These are phyloP conservation scores for Fraxinus sp. DNA, from an alignment of 305 asterid species.

Conservation along the genomic window DNA sequence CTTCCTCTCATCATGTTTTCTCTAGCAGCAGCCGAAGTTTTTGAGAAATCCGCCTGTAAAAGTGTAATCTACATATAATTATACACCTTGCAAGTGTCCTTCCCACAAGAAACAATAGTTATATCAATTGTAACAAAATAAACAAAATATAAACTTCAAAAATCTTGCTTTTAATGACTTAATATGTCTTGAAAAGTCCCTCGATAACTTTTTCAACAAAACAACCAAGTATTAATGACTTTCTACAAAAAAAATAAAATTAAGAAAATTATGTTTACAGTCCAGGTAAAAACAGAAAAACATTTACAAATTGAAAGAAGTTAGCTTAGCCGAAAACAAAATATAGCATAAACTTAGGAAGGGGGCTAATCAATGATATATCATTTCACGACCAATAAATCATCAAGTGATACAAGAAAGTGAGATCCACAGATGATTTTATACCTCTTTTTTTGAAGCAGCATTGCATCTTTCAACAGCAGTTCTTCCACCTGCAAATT, in stretches of 20 bases:
- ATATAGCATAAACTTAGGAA: not conserved
- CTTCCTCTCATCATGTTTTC: conserved; percentile 20
- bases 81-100: not conserved
- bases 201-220: not conserved
- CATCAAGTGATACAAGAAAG: not conserved
- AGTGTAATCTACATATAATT: not conserved
- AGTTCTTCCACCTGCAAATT: conserved; percentile 26
- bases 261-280: too few relatives aligned
- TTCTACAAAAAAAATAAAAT: too few relatives aligned
- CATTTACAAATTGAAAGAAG: not conserved
- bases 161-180: not conserved
- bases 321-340: not conserved
- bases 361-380: not conserved
- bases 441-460: conserved; percentile 26
- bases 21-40: not conserved
- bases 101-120: not conserved
- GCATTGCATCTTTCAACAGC: conserved; percentile 22
- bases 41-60: not conserved
- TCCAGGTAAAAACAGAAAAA: not conserved
- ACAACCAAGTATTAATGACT: not conserved
- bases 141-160: not conserved
- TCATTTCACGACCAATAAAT: not conserved
- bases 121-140: not conserved
- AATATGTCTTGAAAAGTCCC: not conserved
- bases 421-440: not conserved